A percentile compares a stretch with the other conserved stretches of the same genome.
These are phyloP conservation scores for Apiotrichum mycotoxinovorans DNA, from an alignment of 1,284 basidiomycete species.

Conservation along the genomic window DNA sequence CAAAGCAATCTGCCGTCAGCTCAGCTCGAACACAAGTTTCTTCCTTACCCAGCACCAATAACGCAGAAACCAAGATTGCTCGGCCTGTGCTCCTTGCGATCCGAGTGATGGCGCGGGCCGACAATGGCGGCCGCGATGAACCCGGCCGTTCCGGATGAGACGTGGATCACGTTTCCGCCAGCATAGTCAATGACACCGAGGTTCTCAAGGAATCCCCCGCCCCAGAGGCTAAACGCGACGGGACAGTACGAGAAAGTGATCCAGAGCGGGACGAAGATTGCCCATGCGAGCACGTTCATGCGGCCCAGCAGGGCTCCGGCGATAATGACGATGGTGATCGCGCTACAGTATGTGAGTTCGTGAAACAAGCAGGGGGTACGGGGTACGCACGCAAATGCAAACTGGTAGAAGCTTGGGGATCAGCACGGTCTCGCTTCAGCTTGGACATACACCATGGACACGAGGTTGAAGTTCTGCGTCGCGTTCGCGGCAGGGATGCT, in stretches of 20 bases:
- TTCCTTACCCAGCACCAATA: conserved; percentile 13
- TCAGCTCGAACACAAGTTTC: too few relatives aligned
- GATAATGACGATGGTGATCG: conserved; percentile 23
- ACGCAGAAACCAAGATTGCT: conserved; percentile 22
- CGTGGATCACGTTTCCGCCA: conserved; percentile 24
- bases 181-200: conserved; percentile 26
- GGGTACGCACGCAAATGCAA: conserved; percentile 18
- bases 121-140: conserved; percentile 19
- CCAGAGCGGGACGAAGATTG: conserved; percentile 23
- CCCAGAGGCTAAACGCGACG: conserved; percentile 22
- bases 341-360: conserved; percentile 2
- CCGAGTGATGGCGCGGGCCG: conserved; percentile 18
- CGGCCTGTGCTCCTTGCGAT: conserved; percentile 17
- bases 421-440: not conserved
- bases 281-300: conserved; percentile 26
- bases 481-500: conserved; percentile 13
- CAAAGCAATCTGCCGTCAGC: conserved; percentile 13
- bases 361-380: not conserved
- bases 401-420: conserved; percentile 17
- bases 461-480: conserved; percentile 13
- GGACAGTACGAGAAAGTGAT: conserved; percentile 20
- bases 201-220: conserved; percentile 21
- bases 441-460: conserved; percentile 18
- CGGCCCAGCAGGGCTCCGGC: conserved; percentile 24
- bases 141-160: conserved; percentile 20